A percentile compares a stretch with the other conserved stretches of the same genome.
phyloP scores from a whole-genome alignment of 2,329 filamentous ascomycete genomes.

The Tricladium varicosporioides region DNA sequence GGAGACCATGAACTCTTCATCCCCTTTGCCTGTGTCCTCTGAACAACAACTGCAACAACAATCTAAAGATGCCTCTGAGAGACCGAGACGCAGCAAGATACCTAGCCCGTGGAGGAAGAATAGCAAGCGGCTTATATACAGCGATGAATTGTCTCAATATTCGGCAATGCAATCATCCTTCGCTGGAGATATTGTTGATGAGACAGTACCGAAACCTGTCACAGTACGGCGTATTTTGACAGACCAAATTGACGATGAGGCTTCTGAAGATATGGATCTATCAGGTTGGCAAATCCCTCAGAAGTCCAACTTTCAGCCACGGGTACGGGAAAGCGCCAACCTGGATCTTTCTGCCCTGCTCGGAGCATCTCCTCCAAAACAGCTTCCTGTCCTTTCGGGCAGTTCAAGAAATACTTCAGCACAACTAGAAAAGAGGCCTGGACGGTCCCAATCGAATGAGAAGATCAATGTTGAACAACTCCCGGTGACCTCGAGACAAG shows the following conservation, averaged over 20 bases:
- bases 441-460: background rate
- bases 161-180: constrained; percentile 11
- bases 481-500: background rate
- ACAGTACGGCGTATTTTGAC: constrained; percentile 12
- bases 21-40: constrained; percentile 17
- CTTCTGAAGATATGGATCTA: constrained; percentile 19
- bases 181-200: constrained; percentile 5
- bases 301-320: constrained; percentile 33
- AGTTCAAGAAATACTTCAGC: constrained; percentile 7
- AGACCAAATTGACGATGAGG: constrained; percentile 5
- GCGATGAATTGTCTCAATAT: constrained; percentile 28
- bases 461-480: background rate
- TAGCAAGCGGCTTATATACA: constrained; percentile 31
- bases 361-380: constrained; percentile 26
- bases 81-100: constrained; percentile 30
- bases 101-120: constrained; percentile 34
- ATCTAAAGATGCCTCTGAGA: constrained; percentile 13
- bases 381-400: constrained; percentile 23
- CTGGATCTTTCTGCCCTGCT: constrained; percentile 30
- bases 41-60: constrained; percentile 13
- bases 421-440: constrained; percentile 2
- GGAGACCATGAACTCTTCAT: constrained; percentile 34
- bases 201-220: constrained; percentile 10
- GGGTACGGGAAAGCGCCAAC: constrained; percentile 20
- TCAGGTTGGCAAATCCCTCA: constrained; percentile 31